These are phyloP conservation scores for Immersiella caudata DNA, from an alignment of 495 filamentous ascomycete genomes.

Conservation along the genomic window DNA sequence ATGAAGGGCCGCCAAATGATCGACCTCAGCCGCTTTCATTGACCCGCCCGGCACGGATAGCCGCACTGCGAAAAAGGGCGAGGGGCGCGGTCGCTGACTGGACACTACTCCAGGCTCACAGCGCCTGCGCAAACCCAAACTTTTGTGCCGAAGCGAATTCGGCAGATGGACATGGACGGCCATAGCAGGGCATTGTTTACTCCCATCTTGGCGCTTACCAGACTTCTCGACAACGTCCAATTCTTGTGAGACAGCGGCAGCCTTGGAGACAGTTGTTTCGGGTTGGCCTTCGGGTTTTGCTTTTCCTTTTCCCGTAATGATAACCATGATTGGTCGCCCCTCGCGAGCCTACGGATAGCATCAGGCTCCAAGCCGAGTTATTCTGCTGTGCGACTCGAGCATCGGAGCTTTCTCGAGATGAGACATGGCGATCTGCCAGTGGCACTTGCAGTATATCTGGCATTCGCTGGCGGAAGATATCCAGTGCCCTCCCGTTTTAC, in stretches of 20 bases:
- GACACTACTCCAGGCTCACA: neutral
- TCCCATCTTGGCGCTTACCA: slow-evolving; percentile 4
- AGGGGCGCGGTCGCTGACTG: slow-evolving; percentile 9
- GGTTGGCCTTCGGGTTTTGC: slow-evolving; percentile 15
- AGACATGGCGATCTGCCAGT: slow-evolving; percentile 22
- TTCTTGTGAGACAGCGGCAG: slow-evolving; percentile 1
- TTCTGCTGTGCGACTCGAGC: slow-evolving; percentile 18
- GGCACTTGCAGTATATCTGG: slow-evolving; percentile 16
- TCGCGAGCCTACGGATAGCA: slow-evolving; percentile 20
- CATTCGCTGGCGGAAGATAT: slow-evolving; percentile 8
- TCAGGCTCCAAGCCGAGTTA: slow-evolving; percentile 18
- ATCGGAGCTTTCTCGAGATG: slow-evolving; percentile 23
- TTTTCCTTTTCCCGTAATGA: slow-evolving; percentile 20
- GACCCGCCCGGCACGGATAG: slow-evolving; percentile 11
- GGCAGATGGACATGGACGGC: slow-evolving; percentile 9
- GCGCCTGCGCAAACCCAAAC: slow-evolving; percentile 8
- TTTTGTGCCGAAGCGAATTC: slow-evolving; percentile 13
- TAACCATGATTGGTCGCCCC: slow-evolving; percentile 21
- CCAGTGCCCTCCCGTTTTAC: neutral
- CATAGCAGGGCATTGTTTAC: slow-evolving; percentile 4
- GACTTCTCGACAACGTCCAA: neutral
- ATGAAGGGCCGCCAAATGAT: neutral
- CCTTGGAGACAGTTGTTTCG: slow-evolving; percentile 18
- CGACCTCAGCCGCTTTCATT: neutral
- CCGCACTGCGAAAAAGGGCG: slow-evolving; percentile 8